These are phyloP conservation scores for Trichoderma sp. DNA, from an alignment of 2,329 filamentous ascomycete species.

Conservation along the genomic window DNA sequence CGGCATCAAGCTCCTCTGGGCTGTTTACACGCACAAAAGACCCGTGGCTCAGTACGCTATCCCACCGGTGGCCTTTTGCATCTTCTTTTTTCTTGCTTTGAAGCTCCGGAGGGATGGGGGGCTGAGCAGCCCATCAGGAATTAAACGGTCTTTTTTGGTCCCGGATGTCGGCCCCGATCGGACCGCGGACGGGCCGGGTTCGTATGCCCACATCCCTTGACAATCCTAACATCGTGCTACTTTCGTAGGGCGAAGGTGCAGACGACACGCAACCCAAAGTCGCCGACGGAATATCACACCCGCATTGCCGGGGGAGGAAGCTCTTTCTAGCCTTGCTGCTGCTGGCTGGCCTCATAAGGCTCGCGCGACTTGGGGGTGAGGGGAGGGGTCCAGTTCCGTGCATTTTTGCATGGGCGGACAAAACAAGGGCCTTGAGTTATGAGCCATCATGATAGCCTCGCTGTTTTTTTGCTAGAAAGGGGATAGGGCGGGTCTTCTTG, in stretches of 20 bases:
- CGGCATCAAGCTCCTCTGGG: not conserved
- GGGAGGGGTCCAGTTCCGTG: not conserved
- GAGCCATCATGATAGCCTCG: not conserved
- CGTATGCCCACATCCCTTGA: not conserved
- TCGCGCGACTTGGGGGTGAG: not conserved
- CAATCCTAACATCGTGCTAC: not conserved
- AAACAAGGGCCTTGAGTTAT: not conserved
- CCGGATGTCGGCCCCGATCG: not conserved
- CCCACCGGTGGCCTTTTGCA: not conserved
- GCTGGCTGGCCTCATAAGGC: not conserved
- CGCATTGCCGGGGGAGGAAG: not conserved
- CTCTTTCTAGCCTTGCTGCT: not conserved
- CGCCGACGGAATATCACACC: not conserved
- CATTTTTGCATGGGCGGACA: not conserved
- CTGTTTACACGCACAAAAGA: not conserved
- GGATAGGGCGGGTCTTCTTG: not conserved
- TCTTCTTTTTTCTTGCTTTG: not conserved
- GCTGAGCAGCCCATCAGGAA: not conserved
- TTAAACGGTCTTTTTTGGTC: not conserved
- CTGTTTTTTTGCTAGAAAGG: not conserved
- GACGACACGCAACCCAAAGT: not conserved
- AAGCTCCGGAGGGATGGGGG: not conserved
- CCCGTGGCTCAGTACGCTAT: not conserved
- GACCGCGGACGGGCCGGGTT: not conserved
- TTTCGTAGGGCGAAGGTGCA: not conserved